Percentiles rank a stretch among this genome's conserved stretches.
Evolutionary conservation across 768 basidiomycete genomes (phyloP).

Genomic region (Panaeolus cyanescens): DNA sequence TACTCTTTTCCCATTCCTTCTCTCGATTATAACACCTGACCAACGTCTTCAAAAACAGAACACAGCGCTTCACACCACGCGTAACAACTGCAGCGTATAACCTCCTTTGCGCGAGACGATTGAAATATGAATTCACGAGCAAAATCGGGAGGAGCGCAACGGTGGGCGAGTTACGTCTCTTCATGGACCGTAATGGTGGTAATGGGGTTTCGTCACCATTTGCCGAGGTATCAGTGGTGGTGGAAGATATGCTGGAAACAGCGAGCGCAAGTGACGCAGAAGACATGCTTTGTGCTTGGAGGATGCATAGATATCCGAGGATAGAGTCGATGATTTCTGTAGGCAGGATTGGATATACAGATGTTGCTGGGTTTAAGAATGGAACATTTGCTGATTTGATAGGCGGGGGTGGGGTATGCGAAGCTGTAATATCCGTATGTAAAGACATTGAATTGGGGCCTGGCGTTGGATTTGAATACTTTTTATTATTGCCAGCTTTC

Average conservation of each 20-base stretch:
- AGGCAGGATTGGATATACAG: neutral
- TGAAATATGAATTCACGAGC: neutral
- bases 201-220: neutral
- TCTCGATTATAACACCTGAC: neutral
- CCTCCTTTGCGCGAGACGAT: neutral
- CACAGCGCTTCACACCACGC: neutral
- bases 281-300: neutral
- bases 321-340: neutral
- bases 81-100: neutral
- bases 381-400: neutral
- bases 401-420: neutral
- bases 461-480: no score
- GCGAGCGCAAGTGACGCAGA: no score
- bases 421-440: neutral
- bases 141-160: neutral
- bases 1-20: neutral
- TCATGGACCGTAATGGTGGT: neutral
- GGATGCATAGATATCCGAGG: neutral
- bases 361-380: neutral
- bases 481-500: no score
- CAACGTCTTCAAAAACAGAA: neutral
- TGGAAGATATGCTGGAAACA: neutral
- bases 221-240: neutral
- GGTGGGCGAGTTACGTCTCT: neutral
- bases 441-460: no score